Conservation (phyloP, 2,329 filamentous ascomycete species). For the Botrytis galanthina region DNA sequence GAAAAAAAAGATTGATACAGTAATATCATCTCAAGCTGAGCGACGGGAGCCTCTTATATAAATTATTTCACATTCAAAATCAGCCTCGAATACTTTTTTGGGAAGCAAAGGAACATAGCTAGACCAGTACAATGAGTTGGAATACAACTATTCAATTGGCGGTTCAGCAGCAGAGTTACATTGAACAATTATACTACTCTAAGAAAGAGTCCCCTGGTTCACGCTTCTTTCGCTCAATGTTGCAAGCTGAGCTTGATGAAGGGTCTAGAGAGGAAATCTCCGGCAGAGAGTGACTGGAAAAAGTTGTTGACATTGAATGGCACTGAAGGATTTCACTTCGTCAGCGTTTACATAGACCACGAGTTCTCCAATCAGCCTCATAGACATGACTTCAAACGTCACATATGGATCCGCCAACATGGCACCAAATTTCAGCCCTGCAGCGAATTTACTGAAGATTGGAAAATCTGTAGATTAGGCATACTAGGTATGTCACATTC, state of each 20-base stretch:
- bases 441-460: background rate
- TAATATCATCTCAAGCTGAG: background rate
- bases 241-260: background rate
- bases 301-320: background rate
- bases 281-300: background rate
- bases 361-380: background rate
- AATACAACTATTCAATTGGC: background rate
- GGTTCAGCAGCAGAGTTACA: background rate
- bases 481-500: background rate
- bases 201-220: background rate
- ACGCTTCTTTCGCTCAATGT: background rate
- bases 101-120: background rate
- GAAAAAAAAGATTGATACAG: background rate
- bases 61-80: background rate
- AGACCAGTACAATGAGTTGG: background rate
- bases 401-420: background rate
- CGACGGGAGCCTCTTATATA: background rate
- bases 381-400: background rate
- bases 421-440: background rate
- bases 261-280: background rate
- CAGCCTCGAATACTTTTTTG: background rate
- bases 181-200: background rate
- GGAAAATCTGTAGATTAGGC: background rate
- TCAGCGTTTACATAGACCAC: background rate
- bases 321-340: background rate